phyloP scores from a whole-genome alignment of 352 stramenopile species.

The Pelagophyceae sp. region DNA sequence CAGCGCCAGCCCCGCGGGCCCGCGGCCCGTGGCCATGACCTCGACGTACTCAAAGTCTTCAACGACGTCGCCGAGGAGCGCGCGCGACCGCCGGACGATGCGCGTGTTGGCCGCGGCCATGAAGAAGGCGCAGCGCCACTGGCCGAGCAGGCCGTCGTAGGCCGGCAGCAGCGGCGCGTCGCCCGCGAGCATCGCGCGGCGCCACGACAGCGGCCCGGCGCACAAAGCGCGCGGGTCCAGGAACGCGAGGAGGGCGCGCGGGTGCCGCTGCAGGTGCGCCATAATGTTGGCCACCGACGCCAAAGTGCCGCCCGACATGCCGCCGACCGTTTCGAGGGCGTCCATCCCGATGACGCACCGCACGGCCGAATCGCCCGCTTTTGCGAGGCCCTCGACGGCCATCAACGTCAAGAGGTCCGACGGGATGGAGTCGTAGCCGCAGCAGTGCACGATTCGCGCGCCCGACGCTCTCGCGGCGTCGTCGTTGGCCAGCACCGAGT shows the following conservation, averaged over 20 bases:
- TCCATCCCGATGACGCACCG: background rate
- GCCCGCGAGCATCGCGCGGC: background rate
- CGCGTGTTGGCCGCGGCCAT: background rate
- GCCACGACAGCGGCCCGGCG: background rate
- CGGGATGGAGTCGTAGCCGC: constrained; percentile 65
- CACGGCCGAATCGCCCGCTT: background rate
- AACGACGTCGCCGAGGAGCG: constrained; percentile 1
- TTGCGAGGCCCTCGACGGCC: background rate
- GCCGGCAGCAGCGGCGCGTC: background rate
- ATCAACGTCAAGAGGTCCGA: constrained; percentile 36
- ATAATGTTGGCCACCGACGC: background rate
- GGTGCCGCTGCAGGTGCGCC: background rate
- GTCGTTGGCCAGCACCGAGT: constrained; percentile 53
- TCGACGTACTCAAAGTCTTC: background rate
- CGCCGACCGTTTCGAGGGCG: background rate
- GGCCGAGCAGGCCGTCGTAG: background rate
- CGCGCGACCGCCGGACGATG: background rate
- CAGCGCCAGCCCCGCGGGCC: background rate
- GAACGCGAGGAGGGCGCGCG: background rate
- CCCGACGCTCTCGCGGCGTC: constrained; percentile 39
- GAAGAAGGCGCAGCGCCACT: background rate
- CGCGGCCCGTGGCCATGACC: background rate
- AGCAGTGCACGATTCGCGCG: constrained; percentile 59
- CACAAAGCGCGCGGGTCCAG: background rate
- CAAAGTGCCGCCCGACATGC: background rate